Percentiles rank a stretch among this genome's conserved stretches.
Conservation (phyloP, 331 rosid species). For the Pyracantha coccinea region DNA sequence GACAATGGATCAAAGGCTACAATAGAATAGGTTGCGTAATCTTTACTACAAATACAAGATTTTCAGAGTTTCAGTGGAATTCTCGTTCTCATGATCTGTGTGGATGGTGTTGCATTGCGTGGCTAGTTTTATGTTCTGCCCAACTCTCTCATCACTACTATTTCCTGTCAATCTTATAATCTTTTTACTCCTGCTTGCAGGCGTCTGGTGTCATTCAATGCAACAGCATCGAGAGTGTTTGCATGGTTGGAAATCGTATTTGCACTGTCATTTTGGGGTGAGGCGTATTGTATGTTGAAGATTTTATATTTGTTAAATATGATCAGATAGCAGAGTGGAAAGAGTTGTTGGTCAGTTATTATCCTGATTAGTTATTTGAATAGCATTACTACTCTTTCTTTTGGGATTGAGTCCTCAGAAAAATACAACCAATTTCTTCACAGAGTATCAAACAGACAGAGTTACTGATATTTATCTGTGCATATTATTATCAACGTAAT, state of each 20-base stretch:
- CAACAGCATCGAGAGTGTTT: constrained; percentile 4
- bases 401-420: neutral
- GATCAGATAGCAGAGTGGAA: neutral
- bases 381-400: neutral
- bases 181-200: constrained; percentile 11
- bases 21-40: neutral
- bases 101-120: neutral
- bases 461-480: constrained; percentile 9
- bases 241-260: constrained; percentile 1
- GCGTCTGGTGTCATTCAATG: constrained; percentile 1
- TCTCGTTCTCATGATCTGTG: neutral
- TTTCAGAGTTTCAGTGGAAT: neutral
- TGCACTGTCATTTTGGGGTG: constrained; percentile 14
- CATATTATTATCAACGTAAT: constrained; percentile 14
- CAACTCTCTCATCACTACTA: neutral
- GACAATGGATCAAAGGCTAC: neutral
- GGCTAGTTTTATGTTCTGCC: too few species aligned
- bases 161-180: neutral
- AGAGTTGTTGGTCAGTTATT: neutral
- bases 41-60: neutral
- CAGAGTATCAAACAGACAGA: constrained; percentile 2
- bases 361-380: neutral
- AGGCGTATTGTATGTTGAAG: constrained; percentile 1
- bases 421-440: neutral
- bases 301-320: constrained; percentile 10